These are phyloP conservation scores for Sporisorium sorghi DNA, from an alignment of 1,284 basidiomycete genomes.

Conservation along the genomic window DNA sequence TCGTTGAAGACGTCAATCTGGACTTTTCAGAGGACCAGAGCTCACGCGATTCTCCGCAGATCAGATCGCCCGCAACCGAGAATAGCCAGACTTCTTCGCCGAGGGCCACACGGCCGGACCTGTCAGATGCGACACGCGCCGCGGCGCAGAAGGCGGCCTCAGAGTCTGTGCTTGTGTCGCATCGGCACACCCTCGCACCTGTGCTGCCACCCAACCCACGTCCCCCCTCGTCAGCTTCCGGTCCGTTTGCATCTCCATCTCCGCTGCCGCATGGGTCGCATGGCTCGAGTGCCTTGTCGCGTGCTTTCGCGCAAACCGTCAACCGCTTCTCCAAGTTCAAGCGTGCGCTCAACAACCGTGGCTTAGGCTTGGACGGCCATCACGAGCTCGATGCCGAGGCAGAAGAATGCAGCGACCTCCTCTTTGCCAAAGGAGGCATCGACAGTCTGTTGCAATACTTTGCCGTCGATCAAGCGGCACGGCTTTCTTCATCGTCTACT, in stretches of 20 bases:
- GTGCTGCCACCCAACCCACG: background rate
- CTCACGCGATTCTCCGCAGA: slow-evolving; percentile 20
- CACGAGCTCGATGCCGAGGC: slow-evolving; percentile 49
- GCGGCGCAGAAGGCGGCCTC: slow-evolving; percentile 42
- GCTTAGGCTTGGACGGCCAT: slow-evolving; percentile 24
- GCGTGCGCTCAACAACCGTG: slow-evolving; percentile 73
- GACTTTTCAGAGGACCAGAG: slow-evolving; percentile 37
- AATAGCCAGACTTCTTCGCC: slow-evolving; percentile 13
- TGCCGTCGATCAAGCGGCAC: slow-evolving; percentile 33
- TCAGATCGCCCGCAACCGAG: slow-evolving; percentile 13
- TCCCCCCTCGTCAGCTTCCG: background rate
- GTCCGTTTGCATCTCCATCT: slow-evolving; percentile 20
- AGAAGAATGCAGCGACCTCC: slow-evolving; percentile 70
- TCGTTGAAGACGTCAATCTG: slow-evolving; percentile 39
- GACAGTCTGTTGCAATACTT: slow-evolving; percentile 57
- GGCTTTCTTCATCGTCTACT: slow-evolving; percentile 13
- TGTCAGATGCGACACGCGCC: slow-evolving; percentile 20
- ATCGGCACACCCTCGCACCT: slow-evolving; percentile 33
- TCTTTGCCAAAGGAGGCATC: slow-evolving; percentile 57
- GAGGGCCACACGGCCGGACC: slow-evolving; percentile 5
- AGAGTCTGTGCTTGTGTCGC: slow-evolving; percentile 44
- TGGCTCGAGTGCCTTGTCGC: slow-evolving; percentile 74
- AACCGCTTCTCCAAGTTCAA: slow-evolving; percentile 84
- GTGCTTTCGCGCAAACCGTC: slow-evolving; percentile 82
- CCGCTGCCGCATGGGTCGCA: slow-evolving; percentile 49